These are phyloP conservation scores for Amphibolis antarctica DNA, from an alignment of 106 monocot genomes.

Conservation along the genomic window DNA sequence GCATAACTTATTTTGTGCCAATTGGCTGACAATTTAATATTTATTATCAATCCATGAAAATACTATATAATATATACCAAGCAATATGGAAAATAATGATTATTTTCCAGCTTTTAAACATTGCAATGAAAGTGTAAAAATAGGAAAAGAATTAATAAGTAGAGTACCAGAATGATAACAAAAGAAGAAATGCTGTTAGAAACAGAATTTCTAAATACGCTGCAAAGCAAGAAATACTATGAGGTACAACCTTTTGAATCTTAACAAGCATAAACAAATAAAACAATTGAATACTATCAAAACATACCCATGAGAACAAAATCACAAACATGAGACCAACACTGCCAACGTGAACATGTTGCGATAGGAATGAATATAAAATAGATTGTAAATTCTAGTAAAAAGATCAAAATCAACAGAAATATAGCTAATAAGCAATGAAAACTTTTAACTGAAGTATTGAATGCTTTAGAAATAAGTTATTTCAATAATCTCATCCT, in stretches of 20 bases:
- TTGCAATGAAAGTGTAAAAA: no score
- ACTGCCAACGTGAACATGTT: conserved; percentile 67
- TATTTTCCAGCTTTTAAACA: no score
- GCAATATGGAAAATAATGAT: no score
- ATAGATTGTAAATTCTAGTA: conserved; percentile 44
- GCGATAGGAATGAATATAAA: conserved; percentile 57
- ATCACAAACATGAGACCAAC: conserved; percentile 81
- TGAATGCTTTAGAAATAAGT: background rate
- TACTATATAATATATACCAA: no score
- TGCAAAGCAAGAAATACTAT: conserved; percentile 21
- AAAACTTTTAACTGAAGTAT: background rate
- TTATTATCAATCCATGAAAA: no score
- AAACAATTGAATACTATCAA: background rate
- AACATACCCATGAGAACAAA: conserved; percentile 88
- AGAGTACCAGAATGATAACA: conserved; percentile 83
- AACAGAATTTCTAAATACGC: conserved; percentile 82
- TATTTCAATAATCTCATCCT: background rate
- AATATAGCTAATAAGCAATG: background rate
- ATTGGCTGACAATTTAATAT: no score
- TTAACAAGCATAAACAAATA: background rate
- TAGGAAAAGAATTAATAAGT: background rate
- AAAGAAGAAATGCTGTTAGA: conserved; percentile 83
- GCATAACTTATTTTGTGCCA: no score
- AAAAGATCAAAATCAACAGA: background rate
- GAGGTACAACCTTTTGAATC: background rate